Conservation (phyloP, 805 yeast genomes). For the Ogataea methanolica region DNA sequence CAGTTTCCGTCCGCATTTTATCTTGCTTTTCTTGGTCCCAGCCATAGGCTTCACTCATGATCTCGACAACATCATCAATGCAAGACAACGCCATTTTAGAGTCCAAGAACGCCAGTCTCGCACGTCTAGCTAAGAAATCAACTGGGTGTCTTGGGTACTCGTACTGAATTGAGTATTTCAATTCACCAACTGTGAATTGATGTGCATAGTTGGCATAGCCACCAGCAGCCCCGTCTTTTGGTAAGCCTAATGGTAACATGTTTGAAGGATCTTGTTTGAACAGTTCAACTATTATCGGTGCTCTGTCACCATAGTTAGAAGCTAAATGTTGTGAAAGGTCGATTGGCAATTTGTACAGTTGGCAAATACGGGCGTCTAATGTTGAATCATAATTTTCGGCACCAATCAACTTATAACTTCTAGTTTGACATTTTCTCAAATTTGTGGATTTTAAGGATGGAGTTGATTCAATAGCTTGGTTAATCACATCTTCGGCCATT, state of each 20-base stretch:
- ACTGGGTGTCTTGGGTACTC: conserved; percentile 86
- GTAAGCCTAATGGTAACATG: conserved; percentile 60
- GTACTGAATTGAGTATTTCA: conserved; percentile 71
- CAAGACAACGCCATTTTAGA: conserved; percentile 77
- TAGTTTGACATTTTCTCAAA: conserved; percentile 48
- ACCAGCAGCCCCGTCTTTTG: conserved; percentile 2
- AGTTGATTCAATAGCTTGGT: conserved; percentile 53
- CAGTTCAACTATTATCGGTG: conserved; percentile 67
- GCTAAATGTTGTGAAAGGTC: conserved; percentile 78
- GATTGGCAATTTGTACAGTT: conserved; percentile 67
- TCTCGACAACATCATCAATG: conserved; percentile 78
- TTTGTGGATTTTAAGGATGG: conserved; percentile 29
- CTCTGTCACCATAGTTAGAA: conserved; percentile 84
- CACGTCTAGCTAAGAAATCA: conserved; percentile 90
- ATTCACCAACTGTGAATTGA: conserved; percentile 89
- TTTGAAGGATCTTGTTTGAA: conserved; percentile 47
- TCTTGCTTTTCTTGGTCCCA: conserved; percentile 65
- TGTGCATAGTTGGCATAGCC: conserved; percentile 54
- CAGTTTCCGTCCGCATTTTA: conserved; percentile 47
- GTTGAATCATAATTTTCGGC: conserved; percentile 76
- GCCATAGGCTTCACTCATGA: conserved; percentile 73
- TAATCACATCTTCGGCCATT: conserved; percentile 94
- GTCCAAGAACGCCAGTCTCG: conserved; percentile 87
- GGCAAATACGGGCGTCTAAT: conserved; percentile 73
- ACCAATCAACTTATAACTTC: conserved; percentile 60